phyloP scores from a whole-genome alignment of 495 filamentous ascomycete species.

The Penicillium alfredii region DNA sequence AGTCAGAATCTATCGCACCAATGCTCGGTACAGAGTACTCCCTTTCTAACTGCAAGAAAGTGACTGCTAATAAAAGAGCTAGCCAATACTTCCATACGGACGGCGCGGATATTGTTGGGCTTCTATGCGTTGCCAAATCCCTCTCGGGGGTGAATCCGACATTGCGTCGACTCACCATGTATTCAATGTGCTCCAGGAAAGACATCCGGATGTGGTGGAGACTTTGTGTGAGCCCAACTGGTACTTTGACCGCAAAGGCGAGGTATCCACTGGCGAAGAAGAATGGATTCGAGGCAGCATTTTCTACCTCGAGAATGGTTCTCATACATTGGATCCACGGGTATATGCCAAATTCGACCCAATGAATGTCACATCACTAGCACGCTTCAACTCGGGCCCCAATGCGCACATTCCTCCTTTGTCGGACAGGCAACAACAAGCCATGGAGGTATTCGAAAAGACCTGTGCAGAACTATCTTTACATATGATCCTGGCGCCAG shows the following conservation, averaged over 20 bases:
- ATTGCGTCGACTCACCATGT: slow-evolving; percentile 68
- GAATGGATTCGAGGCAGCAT: slow-evolving; percentile 64
- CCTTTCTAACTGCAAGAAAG: not conserved
- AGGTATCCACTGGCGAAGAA: slow-evolving; percentile 61
- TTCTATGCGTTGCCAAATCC: slow-evolving; percentile 71
- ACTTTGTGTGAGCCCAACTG: slow-evolving; percentile 64
- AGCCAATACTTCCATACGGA: slow-evolving; percentile 78
- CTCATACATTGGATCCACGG: slow-evolving; percentile 24
- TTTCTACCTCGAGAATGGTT: slow-evolving; percentile 59
- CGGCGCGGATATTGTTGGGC: slow-evolving; percentile 68
- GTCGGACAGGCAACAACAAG: slow-evolving; percentile 53
- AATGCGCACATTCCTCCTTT: slow-evolving; percentile 52
- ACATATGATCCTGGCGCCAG: slow-evolving; percentile 66
- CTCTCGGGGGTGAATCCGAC: slow-evolving; percentile 78
- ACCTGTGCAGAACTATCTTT: slow-evolving; percentile 56
- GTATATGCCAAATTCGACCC: slow-evolving; percentile 55
- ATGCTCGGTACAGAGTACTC: slow-evolving; percentile 52
- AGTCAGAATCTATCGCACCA: slow-evolving; percentile 80
- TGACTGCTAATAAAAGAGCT: slow-evolving; percentile 4
- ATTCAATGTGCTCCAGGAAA: slow-evolving; percentile 64
- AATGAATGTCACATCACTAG: slow-evolving; percentile 60
- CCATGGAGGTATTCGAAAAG: slow-evolving; percentile 54
- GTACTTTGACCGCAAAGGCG: slow-evolving; percentile 89
- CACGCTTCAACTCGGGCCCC: slow-evolving; percentile 51
- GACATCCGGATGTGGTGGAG: slow-evolving; percentile 69